Base-by-base conservation (phyloP, 345 rosid species). In the Salix arbutifolia region DNA sequence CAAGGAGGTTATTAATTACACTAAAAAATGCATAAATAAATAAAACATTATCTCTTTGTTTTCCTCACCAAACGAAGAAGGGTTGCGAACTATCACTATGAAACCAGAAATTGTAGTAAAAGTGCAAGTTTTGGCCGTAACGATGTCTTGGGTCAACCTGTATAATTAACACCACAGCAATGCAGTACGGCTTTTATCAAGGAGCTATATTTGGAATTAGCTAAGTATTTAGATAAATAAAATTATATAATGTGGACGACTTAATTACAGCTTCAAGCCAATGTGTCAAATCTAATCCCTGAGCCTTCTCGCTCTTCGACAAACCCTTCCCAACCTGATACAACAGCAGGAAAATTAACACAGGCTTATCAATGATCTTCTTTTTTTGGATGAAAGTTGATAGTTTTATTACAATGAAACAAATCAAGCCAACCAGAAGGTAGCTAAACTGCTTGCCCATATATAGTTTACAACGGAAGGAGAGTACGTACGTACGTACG, bases 91-190 rank as follows among this genome's bases (percentile, higher is more conserved):
- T 91, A 70, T 83, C 89, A 58, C 90, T 89, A 7, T 19, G 78
- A 30, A 87, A 83, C 94, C 96, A 92, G 17, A 90, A 84, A 70
- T 87, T 79, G 61, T 88, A 91, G 69, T 92, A 92, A 1, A 85
- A 74, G 70, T 87, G 88, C 40, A 92, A 80, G 40, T 91, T 92
- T 77, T 87, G 88, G 14, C 97, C 96, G 65, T 92, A 91, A 26
- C 96, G 81, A 78, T 92, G 96, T 25, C 89, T 78, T 35, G 96
- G 94, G 65, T 92, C 97, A 76, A 92, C 91, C 96, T 92, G 73
- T 25, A 64, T 44, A 67, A 76, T 31, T 31, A 31, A 18, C 65
- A 18, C 40, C 7, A 58, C 14, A 67, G 53, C 14, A 9, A 40
- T 40, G 44, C 12, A 40, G 44, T 40, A 3, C 44, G 38, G 40